A percentile compares a stretch with the other conserved stretches of the same genome.
These are phyloP conservation scores for Tetrapisispora namnaoensis DNA, from an alignment of 805 yeast genomes.

Conservation along the genomic window DNA sequence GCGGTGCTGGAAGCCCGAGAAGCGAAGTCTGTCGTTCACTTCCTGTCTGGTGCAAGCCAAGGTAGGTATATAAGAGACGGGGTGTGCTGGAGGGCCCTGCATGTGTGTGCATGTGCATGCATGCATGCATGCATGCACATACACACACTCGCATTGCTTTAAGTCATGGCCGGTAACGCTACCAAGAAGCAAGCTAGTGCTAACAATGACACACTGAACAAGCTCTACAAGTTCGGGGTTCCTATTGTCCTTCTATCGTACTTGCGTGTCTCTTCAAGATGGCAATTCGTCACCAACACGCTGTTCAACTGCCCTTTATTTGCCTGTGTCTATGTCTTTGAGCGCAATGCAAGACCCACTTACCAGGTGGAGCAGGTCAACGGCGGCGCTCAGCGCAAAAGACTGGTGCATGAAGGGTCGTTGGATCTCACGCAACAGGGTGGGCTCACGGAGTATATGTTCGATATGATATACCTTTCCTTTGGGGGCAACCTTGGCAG, in stretches of 20 bases:
- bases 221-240: conserved; percentile 18
- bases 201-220: conserved; percentile 15
- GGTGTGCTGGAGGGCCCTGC: too few species aligned
- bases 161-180: conserved; percentile 53
- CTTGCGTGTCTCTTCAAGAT: conserved; percentile 30
- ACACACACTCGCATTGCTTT: too few species aligned
- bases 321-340: conserved; percentile 35
- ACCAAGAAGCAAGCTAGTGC: conserved; percentile 41
- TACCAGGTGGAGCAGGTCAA: conserved; percentile 21
- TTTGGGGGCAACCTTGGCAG: conserved; percentile 39
- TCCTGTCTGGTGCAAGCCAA: too few species aligned
- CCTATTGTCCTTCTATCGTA: conserved; percentile 25
- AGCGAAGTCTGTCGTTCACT: too few species aligned
- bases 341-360: conserved; percentile 41
- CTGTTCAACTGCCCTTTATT: conserved; percentile 27
- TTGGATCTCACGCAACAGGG: conserved; percentile 37
- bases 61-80: too few species aligned
- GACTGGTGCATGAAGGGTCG: conserved; percentile 33
- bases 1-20: too few species aligned
- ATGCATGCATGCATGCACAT: too few species aligned
- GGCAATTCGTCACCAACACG: conserved; percentile 14
- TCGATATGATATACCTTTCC: conserved; percentile 46
- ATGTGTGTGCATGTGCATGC: background rate
- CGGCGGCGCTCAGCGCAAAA: conserved; percentile 17
- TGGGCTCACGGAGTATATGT: conserved; percentile 45